Base-by-base conservation (phyloP, 306 rosid genomes). In the Lablab purpureus region DNA sequence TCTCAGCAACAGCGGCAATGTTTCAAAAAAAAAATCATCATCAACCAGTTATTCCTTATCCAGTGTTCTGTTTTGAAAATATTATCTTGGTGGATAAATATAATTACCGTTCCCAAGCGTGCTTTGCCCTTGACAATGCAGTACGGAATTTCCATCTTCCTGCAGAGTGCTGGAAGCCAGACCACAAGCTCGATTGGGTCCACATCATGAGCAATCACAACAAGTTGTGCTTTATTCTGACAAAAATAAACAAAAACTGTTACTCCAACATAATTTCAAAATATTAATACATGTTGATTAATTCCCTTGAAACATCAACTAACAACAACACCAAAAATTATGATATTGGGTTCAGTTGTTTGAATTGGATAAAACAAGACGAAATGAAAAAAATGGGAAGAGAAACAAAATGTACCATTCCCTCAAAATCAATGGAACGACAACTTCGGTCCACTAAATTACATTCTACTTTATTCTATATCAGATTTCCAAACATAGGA, bases 121-220 rank as follows among this genome's bases (percentile, higher is more conserved):
- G 97, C 87, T 77, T 92, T 90, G 18, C 97, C 97, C 88, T 92
- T 92, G 63, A 90, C 93, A 82, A 92, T 90, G 86, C 93, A 92
- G 75, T 89, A 90, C 0, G 97, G 96, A 46, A 90, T 92, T 82
- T 90, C 93, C 97, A 92, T 92, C 86, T 89, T 90, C 75, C 93
- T 90, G 84, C 97, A 92, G 80, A 89, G 63, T 2, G 93, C 92
- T 6, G 93, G 96, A 32, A 92, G 93, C 97, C 97, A 92, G 2
- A 92, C 96, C 0, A 89, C 93, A 60, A 92, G 82, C 75, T 92
- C 97, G 2, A 92, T 90, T 13, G 96, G 96, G 81, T 92, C 96
- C n/a, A 92, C 97, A 27, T 92, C 95, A 45, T 90, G 96, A 4
- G 93, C 97, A 70, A 90, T 92, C 30, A 93, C 92, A 21, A 93